A percentile compares a stretch with the other conserved stretches of the same genome.
Conservation (phyloP, 2,329 filamentous ascomycete genomes). For the Ceratocystis colombiana region DNA sequence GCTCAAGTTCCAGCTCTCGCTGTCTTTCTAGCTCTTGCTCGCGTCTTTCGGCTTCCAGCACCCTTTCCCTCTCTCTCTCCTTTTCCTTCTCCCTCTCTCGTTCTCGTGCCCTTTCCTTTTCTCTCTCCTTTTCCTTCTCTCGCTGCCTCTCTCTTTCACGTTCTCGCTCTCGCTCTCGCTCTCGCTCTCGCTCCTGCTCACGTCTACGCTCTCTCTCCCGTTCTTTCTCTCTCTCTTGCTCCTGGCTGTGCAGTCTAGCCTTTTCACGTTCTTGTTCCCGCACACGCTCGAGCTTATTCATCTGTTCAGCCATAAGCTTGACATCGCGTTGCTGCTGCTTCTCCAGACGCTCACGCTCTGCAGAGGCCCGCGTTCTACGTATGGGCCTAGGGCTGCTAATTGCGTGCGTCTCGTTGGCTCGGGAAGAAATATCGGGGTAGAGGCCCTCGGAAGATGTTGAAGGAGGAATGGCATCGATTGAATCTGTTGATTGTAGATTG, state of each 20-base stretch:
- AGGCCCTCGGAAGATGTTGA: conserved; percentile 32
- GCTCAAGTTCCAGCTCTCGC: conserved; percentile 35
- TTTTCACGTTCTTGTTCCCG: conserved; percentile 62
- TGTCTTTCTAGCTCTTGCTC: conserved; percentile 14
- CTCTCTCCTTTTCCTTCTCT: conserved; percentile 22
- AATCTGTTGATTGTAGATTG: conserved; percentile 41
- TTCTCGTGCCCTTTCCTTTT: conserved; percentile 26
- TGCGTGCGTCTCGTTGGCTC: conserved; percentile 15
- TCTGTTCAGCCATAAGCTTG: conserved; percentile 49
- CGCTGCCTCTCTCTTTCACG: conserved; percentile 2
- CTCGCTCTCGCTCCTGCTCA: conserved; percentile 27
- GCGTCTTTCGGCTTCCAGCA: conserved; percentile 24
- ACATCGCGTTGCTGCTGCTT: conserved; percentile 58
- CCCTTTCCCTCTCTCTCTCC: conserved; percentile 27
- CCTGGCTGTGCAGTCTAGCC: conserved; percentile 48
- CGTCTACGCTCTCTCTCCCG: conserved; percentile 35
- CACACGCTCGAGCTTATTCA: conserved; percentile 54
- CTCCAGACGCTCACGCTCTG: conserved; percentile 53
- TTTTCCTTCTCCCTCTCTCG: conserved; percentile 27
- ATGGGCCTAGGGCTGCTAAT: conserved; percentile 34
- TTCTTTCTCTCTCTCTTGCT: conserved; percentile 49
- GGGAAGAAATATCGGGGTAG: conserved; percentile 38
- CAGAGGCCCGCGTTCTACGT: conserved; percentile 48
- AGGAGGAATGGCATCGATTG: conserved; percentile 32
- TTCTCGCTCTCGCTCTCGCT: neutral